Evolutionary conservation across 1,284 basidiomycete genomes (phyloP), one percentile per base, ranked within the genome.

Genomic region (Salmacisia buchloeana): DNA sequence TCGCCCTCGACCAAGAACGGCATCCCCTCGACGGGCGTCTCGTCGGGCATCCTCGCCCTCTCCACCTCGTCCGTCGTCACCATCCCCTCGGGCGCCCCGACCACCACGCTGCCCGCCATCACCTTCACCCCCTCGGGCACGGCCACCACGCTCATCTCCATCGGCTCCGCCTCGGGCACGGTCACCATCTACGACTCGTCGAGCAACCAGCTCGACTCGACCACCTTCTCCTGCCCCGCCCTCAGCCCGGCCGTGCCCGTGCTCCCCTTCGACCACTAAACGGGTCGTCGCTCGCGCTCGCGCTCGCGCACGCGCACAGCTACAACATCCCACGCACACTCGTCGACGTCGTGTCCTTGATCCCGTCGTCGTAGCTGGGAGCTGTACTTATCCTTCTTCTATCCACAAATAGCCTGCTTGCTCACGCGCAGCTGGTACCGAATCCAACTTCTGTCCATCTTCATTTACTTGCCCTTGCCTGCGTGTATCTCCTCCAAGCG

Each of bases 61-160:
- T 54, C 49, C 49, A 54, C 49, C 49, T 33, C 29, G 29, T 54
- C 49, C 29, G 49, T 54, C 49, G 49, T 54, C 27, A 54, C 49
- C 29, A 27, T 54, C 49, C 49, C 49, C 49, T 54, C 49, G 4
- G 49, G 49, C 21, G 49, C 49, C 27, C 49, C 49, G 15, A 10
- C 49, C 49, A 7, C 25, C 13, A 54, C 49, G 15, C 49, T 54
- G 1, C 49, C 49, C 29, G 29, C 49, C 49, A 54, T 54, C 49
- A 31, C 49, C 49, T 54, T 54, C 49, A 54, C 27, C 49, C 49
- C 49, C 49, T 54, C 49, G 6, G 49, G 49, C 27, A 15, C 27
- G 27, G 25, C 27, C 15, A 54, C 49, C 49, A 33, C 49, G 15
- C 29, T 33, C 49, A 33, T 54, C 31, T 54, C 49, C 27, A 54